Evolutionary conservation across 176 grass and related monocot genomes (phyloP), one percentile per base, ranked within the genome.

Genomic region (Musa schizocarpa): DNA sequence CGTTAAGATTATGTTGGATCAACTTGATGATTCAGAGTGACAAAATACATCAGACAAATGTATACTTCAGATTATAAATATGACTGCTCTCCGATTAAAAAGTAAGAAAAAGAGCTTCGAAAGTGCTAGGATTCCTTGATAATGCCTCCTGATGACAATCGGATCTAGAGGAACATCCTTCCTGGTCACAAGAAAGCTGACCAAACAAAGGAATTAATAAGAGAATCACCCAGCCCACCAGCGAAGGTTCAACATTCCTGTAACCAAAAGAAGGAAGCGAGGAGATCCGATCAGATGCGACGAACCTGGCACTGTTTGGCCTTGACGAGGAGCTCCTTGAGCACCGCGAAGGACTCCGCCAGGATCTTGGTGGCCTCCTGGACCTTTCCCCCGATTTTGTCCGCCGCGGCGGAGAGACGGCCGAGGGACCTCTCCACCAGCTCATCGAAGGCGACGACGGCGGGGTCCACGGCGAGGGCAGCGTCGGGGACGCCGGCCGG

Each of bases 311-410:
- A 82, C 21, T 82, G 75, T 24, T 82, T 90, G 50, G 84, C 81
- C 72, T 78, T 87, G 78, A 73, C 24, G 53, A 90, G 81, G 55
- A 90, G 88, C 11, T 82, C 81, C 75, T 78, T 90, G 26, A 53
- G 75, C 23, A 82, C 58, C 50, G 72, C 66, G 72, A 90, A 90
- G 58, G 88, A 82, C 78, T 79, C 86, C 81, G 86, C 88, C 49
- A 90, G 16, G 76, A 79, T 58, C 69, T 62, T 54, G 14, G 84
- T 82, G 64, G 71, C 71, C 52, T 86, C 79, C 3, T 74, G 81
- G 50, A 87, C 88, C 27, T 87, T 76, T 24, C 75, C 78, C 8
- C 84, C 84, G 52, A 90, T 90, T 65, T 84, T 84, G 5, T 63
- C 70, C 2, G 88, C 84, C 1, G 54, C 72, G 48, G 76, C 16